Percentiles rank a stretch among this genome's conserved stretches.
Evolutionary conservation across 2,329 filamentous ascomycete genomes (phyloP).

Genomic region (Aureobasidium pullulans): DNA sequence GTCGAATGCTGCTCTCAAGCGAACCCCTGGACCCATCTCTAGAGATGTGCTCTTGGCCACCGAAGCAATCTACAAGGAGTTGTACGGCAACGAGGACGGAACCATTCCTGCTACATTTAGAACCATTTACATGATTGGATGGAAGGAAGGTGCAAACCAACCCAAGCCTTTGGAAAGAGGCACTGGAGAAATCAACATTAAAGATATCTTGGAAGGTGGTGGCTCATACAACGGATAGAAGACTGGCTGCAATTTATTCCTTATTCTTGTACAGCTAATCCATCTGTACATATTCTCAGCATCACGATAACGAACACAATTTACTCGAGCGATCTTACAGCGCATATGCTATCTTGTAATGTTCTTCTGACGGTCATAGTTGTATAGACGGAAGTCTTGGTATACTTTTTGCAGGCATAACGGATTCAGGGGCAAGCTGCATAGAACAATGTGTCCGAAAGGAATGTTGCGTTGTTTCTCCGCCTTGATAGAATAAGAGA

Average conservation of each 20-base stretch:
- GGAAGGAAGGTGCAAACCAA: slow-evolving; percentile 79
- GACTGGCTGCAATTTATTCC: neutral
- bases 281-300: neutral
- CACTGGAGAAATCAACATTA: slow-evolving; percentile 79
- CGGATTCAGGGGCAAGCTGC: too few relatives aligned
- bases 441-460: too few relatives aligned
- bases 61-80: slow-evolving; percentile 77
- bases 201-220: slow-evolving; percentile 62
- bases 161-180: slow-evolving; percentile 73
- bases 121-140: slow-evolving; percentile 97
- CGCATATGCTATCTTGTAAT: neutral
- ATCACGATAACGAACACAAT: neutral
- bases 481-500: too few relatives aligned
- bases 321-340: neutral
- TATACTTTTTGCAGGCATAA: too few relatives aligned
- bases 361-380: neutral
- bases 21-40: slow-evolving; percentile 73
- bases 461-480: too few relatives aligned
- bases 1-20: slow-evolving; percentile 77
- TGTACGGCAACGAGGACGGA: slow-evolving; percentile 76
- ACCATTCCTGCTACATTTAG: slow-evolving; percentile 79
- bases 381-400: too few relatives aligned
- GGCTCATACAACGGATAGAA: slow-evolving; percentile 1
- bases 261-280: neutral
- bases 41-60: slow-evolving; percentile 80